These are phyloP conservation scores for Saturnispora sekii DNA, from an alignment of 805 yeast genomes.

Conservation along the genomic window DNA sequence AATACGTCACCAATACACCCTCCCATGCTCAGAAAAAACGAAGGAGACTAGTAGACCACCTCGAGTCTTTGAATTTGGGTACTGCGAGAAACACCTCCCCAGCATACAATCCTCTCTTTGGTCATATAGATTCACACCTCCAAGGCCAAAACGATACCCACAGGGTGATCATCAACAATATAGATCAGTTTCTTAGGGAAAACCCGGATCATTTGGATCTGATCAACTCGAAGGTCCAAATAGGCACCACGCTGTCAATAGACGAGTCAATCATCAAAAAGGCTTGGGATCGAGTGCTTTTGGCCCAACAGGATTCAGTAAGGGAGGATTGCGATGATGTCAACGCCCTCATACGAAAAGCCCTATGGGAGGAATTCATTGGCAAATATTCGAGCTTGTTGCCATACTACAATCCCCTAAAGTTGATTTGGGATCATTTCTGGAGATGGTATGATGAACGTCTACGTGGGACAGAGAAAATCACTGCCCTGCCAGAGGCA, in stretches of 20 bases:
- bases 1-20: no score
- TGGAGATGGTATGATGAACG: conserved; percentile 7
- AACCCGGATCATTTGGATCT: conserved; percentile 14
- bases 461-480: neutral
- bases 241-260: no score
- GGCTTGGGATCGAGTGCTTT: no score
- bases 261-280: no score
- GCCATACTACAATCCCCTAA: conserved; percentile 13
- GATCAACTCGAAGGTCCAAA: conserved; percentile 1
- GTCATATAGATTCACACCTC: conserved; percentile 6
- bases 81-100: neutral
- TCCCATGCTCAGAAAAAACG: neutral
- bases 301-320: no score
- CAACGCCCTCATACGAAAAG: conserved; percentile 6
- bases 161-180: conserved; percentile 13
- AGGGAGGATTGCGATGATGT: conserved; percentile 1
- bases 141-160: conserved; percentile 3
- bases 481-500: conserved; percentile 9
- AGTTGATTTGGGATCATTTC: conserved; percentile 13
- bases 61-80: conserved; percentile 3
- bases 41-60: conserved; percentile 4
- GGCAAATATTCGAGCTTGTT: conserved; percentile 14
- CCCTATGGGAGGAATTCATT: conserved; percentile 14
- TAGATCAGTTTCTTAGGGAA: conserved; percentile 17
- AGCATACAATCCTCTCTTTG: conserved; percentile 4